Percentiles rank a stretch among this genome's conserved stretches.
Conservation (phyloP, 352 stramenopile species). For the Phytopythium mirpurense region DNA sequence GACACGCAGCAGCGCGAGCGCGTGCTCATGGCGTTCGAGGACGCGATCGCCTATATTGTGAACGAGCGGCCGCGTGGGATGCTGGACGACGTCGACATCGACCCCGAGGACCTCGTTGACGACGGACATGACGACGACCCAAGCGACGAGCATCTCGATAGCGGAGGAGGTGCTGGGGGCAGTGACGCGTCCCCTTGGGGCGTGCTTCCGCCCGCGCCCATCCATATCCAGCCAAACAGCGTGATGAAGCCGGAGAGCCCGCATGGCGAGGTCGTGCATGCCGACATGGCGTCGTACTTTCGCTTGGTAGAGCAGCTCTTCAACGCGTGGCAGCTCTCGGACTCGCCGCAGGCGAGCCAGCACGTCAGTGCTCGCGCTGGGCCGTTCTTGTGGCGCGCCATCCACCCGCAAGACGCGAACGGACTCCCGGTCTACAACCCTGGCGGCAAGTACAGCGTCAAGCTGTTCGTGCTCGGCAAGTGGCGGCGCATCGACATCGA, state of each 20-base stretch:
- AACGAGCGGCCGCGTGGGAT: conserved; percentile 52
- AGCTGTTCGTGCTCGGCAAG: conserved; percentile 61
- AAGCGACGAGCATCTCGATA: conserved; percentile 9
- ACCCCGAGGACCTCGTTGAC: conserved; percentile 64
- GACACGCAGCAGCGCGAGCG: conserved; percentile 47
- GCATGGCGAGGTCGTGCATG: conserved; percentile 60
- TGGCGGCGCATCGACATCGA: conserved; percentile 73
- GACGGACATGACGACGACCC: conserved; percentile 63
- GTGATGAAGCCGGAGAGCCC: conserved; percentile 52
- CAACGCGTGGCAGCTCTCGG: conserved; percentile 11
- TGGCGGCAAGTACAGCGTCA: conserved; percentile 72
- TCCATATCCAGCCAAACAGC: conserved; percentile 50
- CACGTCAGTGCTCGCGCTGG: not conserved
- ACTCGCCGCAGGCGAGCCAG: not conserved
- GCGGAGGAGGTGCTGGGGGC: conserved; percentile 9
- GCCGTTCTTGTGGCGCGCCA: conserved; percentile 65
- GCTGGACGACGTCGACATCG: conserved; percentile 49
- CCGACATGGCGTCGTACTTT: conserved; percentile 65
- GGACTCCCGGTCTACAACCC: conserved; percentile 54
- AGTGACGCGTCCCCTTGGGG: conserved; percentile 44
- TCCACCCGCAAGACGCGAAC: conserved; percentile 58
- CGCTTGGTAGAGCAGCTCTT: conserved; percentile 57
- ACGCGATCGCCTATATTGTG: conserved; percentile 64
- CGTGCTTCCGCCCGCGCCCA: conserved; percentile 39
- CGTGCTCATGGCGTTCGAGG: conserved; percentile 67